These are phyloP conservation scores for Apiospora malaysiana DNA, from an alignment of 2,329 filamentous ascomycete species.

Conservation along the genomic window DNA sequence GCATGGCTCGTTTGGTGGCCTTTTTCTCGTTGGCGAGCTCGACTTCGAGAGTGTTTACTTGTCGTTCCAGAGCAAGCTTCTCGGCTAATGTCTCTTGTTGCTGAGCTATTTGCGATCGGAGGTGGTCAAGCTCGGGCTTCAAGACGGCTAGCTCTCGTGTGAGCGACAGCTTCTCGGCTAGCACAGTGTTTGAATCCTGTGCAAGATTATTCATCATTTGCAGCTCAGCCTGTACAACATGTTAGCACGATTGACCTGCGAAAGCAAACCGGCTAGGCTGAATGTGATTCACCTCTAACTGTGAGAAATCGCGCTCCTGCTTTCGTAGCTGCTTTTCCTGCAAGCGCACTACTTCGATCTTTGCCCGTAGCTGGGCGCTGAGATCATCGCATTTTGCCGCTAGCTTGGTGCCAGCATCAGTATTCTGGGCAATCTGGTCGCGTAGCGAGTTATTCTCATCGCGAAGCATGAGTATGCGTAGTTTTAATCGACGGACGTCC, in stretches of 20 bases:
- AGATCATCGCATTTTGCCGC: slow-evolving; percentile 47
- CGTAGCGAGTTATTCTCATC: slow-evolving; percentile 76
- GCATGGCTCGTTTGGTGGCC: slow-evolving; percentile 62
- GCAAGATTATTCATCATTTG: slow-evolving; percentile 69
- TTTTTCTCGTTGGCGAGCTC: slow-evolving; percentile 84
- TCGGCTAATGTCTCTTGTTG: slow-evolving; percentile 76
- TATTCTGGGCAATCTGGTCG: slow-evolving; percentile 57
- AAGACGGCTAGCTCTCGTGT: slow-evolving; percentile 57
- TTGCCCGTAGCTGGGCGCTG: slow-evolving; percentile 48
- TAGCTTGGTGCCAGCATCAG: slow-evolving; percentile 39
- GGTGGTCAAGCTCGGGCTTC: slow-evolving; percentile 62
- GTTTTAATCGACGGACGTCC: slow-evolving; percentile 70
- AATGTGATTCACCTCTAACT: slow-evolving; percentile 49
- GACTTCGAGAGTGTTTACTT: slow-evolving; percentile 77
- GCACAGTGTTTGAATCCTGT: slow-evolving; percentile 71
- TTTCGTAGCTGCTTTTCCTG: slow-evolving; percentile 56
- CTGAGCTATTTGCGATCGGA: slow-evolving; percentile 58
- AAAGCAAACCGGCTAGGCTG: neutral
- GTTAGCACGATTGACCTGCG: slow-evolving; percentile 1
- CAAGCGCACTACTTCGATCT: slow-evolving; percentile 48
- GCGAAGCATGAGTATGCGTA: slow-evolving; percentile 73
- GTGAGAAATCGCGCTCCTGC: slow-evolving; percentile 54
- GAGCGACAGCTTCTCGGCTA: slow-evolving; percentile 64
- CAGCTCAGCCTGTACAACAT: slow-evolving; percentile 67
- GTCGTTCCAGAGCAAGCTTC: slow-evolving; percentile 79